Conservation (phyloP, 164 flowering plant genomes). For the Sedum album region DNA sequence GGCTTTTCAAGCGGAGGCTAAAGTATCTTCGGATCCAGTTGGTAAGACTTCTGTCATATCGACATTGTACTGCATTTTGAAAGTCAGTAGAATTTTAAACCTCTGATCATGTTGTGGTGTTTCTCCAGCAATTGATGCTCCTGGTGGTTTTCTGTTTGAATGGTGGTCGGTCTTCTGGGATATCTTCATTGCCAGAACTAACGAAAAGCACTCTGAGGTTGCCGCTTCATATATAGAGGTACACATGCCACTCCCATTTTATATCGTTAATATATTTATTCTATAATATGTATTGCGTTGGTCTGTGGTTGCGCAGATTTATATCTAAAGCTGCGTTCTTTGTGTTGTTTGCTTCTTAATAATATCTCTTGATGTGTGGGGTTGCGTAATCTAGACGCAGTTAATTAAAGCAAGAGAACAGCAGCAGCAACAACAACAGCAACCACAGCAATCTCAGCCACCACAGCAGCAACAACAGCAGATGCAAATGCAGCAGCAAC, state of each 20-base stretch:
- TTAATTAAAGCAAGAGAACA: conserved; percentile 58
- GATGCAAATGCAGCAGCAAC: conserved; percentile 49
- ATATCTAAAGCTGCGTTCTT: not conserved
- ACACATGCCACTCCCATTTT: not conserved
- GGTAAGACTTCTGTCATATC: conserved; percentile 31
- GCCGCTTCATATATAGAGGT: conserved; percentile 79
- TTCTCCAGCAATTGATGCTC: conserved; percentile 65
- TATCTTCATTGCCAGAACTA: conserved; percentile 64
- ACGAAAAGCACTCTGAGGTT: conserved; percentile 72
- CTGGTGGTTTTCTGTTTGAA: conserved; percentile 68
- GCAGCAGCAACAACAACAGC: conserved; percentile 50
- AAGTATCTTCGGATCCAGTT: conserved; percentile 63
- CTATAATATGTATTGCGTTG: too few species aligned
- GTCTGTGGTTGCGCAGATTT: too few species aligned
- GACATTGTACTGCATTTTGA: not conserved
- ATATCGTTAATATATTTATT: not conserved
- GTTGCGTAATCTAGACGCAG: conserved; percentile 37
- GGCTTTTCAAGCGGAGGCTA: conserved; percentile 74
- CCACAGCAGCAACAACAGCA: conserved; percentile 49
- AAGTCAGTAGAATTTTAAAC: not conserved
- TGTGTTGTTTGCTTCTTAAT: not conserved
- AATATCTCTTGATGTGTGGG: not conserved
- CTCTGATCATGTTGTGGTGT: not conserved
- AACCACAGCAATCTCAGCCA: conserved; percentile 44
- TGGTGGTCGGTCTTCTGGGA: conserved; percentile 87